Evolutionary conservation across 257 asterid genomes (phyloP).

Genomic region (Capsicum chinense): DNA sequence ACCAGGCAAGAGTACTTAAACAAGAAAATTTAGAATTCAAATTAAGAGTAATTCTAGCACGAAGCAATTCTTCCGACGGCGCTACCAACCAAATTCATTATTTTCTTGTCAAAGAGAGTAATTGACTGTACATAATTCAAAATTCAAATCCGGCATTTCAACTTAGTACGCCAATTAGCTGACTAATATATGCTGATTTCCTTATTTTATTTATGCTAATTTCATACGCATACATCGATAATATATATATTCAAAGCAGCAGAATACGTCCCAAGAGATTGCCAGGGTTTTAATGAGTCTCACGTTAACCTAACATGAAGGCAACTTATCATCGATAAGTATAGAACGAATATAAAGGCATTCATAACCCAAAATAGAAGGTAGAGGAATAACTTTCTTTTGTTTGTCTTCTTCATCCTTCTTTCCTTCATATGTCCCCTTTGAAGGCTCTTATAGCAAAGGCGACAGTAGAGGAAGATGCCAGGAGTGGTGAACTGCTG

Average conservation of each 20-base stretch:
- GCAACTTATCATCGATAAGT: not conserved
- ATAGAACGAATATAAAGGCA: not conserved
- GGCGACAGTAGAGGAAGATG: not conserved
- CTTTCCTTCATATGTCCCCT: not conserved
- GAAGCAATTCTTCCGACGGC: not conserved
- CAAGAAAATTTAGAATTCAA: not conserved
- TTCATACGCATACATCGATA: not conserved
- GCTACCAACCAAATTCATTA: not conserved
- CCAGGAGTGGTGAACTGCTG: not conserved
- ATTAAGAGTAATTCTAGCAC: not conserved
- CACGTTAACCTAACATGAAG: not conserved
- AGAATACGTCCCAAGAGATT: not conserved
- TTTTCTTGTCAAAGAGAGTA: not conserved
- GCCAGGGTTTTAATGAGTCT: too few species aligned
- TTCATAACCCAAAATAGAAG: not conserved
- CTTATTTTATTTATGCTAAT: not conserved
- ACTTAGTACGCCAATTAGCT: not conserved
- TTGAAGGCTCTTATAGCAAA: not conserved
- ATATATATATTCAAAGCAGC: not conserved
- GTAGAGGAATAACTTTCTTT: not conserved
- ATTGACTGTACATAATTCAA: not conserved
- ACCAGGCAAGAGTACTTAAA: not conserved
- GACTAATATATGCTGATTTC: not conserved
- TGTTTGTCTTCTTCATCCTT: not conserved
- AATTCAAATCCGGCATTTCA: constrained; percentile 4